Percentiles rank a stretch among this genome's conserved stretches.
Conservation (phyloP, 2,329 filamentous ascomycete genomes). For the Cladophialophora bantiana region DNA sequence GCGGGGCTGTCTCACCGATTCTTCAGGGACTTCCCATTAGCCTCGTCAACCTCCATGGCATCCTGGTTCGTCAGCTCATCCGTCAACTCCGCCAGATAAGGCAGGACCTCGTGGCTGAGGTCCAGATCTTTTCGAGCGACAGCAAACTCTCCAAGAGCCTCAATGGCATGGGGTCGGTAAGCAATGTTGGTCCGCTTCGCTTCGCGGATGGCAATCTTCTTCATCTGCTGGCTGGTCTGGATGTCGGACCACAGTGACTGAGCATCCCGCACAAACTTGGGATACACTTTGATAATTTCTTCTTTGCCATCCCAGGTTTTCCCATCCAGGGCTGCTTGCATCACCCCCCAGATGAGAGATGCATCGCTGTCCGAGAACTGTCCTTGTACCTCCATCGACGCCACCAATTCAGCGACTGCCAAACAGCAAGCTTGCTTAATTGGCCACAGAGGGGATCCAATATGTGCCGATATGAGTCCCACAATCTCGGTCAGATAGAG, state of each 20-base stretch:
- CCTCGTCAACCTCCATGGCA: conserved; percentile 74
- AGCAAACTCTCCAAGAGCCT: conserved; percentile 75
- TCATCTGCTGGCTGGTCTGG: conserved; percentile 68
- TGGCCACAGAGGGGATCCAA: conserved; percentile 85
- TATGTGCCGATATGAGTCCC: conserved; percentile 67
- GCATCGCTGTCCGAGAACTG: conserved; percentile 67
- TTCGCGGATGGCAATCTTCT: conserved; percentile 80
- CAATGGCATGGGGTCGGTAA: conserved; percentile 79
- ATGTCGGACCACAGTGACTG: conserved; percentile 65
- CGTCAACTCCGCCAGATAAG: conserved; percentile 60
- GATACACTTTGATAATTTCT: conserved; percentile 78
- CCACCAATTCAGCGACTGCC: conserved; percentile 75
- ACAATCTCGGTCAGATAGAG: conserved; percentile 87
- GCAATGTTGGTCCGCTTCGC: conserved; percentile 88
- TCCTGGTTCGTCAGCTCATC: conserved; percentile 60
- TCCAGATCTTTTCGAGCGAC: conserved; percentile 72
- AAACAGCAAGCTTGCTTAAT: conserved; percentile 88
- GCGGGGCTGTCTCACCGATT: conserved; percentile 31
- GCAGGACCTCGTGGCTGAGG: conserved; percentile 70
- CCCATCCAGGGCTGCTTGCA: conserved; percentile 80
- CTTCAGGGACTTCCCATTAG: conserved; percentile 25
- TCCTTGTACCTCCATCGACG: conserved; percentile 61
- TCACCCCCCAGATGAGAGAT: conserved; percentile 76
- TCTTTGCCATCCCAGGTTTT: conserved; percentile 97
- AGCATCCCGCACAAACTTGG: conserved; percentile 74